These are phyloP conservation scores for Fomitopsis pulvina DNA, from an alignment of 768 basidiomycete genomes.

Conservation along the genomic window DNA sequence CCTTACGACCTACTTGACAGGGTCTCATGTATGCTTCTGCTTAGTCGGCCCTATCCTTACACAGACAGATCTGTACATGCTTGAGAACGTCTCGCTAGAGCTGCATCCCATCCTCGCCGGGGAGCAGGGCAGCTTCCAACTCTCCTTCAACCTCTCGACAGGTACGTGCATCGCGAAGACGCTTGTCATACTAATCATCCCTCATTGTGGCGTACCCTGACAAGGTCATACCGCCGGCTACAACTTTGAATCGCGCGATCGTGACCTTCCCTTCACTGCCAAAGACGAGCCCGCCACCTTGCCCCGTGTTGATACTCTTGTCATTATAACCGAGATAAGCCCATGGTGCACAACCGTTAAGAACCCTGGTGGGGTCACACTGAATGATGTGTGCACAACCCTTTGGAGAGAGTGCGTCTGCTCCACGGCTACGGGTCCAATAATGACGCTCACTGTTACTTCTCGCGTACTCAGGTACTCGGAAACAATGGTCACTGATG, in stretches of 20 bases:
- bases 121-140: constrained; percentile 42
- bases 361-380: constrained; percentile 69
- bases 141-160: constrained; percentile 65
- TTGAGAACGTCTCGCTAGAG: constrained; percentile 54
- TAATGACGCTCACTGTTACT: background rate
- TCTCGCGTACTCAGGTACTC: constrained; percentile 47
- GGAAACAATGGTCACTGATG: constrained; percentile 58
- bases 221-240: constrained; percentile 58
- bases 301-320: constrained; percentile 30
- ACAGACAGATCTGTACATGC: constrained; percentile 77
- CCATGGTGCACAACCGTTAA: constrained; percentile 78
- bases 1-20: background rate
- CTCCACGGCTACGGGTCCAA: background rate
- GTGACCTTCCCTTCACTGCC: constrained; percentile 44
- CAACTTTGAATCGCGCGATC: constrained; percentile 51
- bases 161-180: constrained; percentile 35
- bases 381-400: constrained; percentile 65
- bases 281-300: constrained; percentile 34
- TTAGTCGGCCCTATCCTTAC: constrained; percentile 80
- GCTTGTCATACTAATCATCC: background rate
- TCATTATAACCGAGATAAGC: constrained; percentile 37
- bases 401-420: constrained; percentile 69
- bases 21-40: background rate
- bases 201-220: background rate
- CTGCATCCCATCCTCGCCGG: constrained; percentile 68